Evolutionary conservation across 2,329 filamentous ascomycete species (phyloP).

Genomic region (Alternaria brassicae): DNA sequence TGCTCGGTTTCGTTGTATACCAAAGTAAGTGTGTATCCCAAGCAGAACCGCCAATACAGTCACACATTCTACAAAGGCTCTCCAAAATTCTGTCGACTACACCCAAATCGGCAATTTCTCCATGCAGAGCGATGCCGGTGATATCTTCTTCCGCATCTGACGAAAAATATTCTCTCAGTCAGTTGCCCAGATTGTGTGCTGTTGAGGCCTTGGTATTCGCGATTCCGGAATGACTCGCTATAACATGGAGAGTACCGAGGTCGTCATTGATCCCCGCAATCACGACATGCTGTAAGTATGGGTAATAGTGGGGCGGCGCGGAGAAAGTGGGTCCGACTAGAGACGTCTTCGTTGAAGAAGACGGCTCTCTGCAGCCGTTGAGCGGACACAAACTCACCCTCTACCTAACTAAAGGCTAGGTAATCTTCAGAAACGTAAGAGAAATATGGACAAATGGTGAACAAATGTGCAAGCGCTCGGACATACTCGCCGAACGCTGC

Average conservation of each 20-base stretch:
- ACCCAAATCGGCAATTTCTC: neutral
- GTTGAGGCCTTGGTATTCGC: neutral
- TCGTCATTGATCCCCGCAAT: constrained; percentile 21
- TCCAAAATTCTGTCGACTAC: constrained; percentile 1
- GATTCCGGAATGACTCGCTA: neutral
- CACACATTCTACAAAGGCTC: neutral
- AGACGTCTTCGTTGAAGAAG: neutral
- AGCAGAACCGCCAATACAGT: neutral
- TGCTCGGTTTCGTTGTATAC: neutral
- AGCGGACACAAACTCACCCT: neutral
- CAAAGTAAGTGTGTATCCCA: neutral
- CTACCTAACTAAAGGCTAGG: neutral
- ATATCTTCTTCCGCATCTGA: constrained; percentile 3
- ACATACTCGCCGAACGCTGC: neutral
- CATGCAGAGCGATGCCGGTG: neutral
- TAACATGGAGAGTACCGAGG: neutral
- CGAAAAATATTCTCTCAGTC: neutral
- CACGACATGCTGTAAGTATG: constrained; percentile 16
- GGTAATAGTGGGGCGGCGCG: neutral
- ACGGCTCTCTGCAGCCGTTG: neutral
- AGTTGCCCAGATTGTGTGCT: neutral
- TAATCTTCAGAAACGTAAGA: neutral
- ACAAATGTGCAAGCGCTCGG: neutral
- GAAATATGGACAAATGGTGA: neutral
- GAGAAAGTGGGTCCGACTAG: constrained; percentile 11